Base-by-base conservation (phyloP, 75 land plant genomes). In the Selaginella tamariscina region DNA sequence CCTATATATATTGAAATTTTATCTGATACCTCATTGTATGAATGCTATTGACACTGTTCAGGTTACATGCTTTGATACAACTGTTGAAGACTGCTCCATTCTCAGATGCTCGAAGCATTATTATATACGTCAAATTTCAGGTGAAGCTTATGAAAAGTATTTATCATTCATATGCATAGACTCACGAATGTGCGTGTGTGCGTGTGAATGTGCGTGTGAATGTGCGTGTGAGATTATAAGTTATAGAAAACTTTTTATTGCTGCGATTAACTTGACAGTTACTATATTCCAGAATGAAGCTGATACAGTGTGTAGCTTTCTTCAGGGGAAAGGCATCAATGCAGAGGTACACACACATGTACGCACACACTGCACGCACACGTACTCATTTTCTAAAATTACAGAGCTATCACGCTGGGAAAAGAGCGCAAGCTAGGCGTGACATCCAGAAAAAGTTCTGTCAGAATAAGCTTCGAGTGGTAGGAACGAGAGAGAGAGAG, bases 121-220 rank as follows among this genome's bases (percentile, higher is more conserved):
- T 95, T 49, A 68, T 95, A 26, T 95, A 95, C 76, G 87, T 91
- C 78, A 95, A 88, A 71, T 95, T 91, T 78, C 99, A 95, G 99
- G 98, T 94, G 33, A 20, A 15, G 33, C 30, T 24, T 33, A 28
- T n/a, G n/a, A n/a, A n/a, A n/a, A n/a, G n/a, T n/a, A n/a, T n/a
- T n/a, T n/a, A n/a, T n/a, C n/a, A n/a, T n/a, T n/a, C n/a, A n/a
- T n/a, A n/a, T n/a, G n/a, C n/a, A n/a, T n/a, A n/a, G n/a, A n/a
- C n/a, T n/a, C n/a, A n/a, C n/a, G n/a, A n/a, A n/a, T n/a, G n/a
- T n/a, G n/a, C n/a, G n/a, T n/a, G n/a, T n/a, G n/a, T n/a, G n/a
- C n/a, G n/a, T n/a, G n/a, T n/a, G n/a, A n/a, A n/a, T n/a, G n/a
- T n/a, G n/a, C n/a, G n/a, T n/a, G n/a, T n/a, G n/a, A n/a, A n/a